Evolutionary conservation across 192 early-diverging fungal species (phyloP), one percentile per base, ranked within the genome.

Genomic region (Linnemannia zychae): DNA sequence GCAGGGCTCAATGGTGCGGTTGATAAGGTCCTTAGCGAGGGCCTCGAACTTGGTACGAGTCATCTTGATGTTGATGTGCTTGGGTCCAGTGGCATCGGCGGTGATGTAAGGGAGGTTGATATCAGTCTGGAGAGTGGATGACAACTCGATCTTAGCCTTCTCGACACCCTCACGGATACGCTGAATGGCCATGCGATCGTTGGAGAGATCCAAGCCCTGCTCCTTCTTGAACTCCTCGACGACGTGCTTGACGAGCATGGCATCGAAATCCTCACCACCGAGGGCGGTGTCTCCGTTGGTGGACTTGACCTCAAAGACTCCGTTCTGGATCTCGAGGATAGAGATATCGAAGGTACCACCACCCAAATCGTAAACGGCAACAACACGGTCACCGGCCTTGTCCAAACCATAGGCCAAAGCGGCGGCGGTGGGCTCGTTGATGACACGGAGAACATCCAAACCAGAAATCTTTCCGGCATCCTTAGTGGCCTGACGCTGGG

Each of bases 281-380:
- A 95, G 91, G 50, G 93, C 92, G 33, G 98, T 99, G 90, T 99
- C 97, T 85, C 98, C 98, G 89, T 98, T 98, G 87, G 98, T 99
- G 57, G 96, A 97, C 92, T 98, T 98, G 88, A 99, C 98, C 89
- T 99, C 98, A 79, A 99, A 99, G 33, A 99, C 98, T 84, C 97
- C 97, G 84, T 97, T 96, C 84, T 98, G 97, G 82, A 99, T 98
- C 89, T 98, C 97, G 34, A 99, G 91, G 71, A 99, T 95, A 53
- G 97, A 98, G 90, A 99, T 94, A 96, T 99, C 97, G 88, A 99
- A 99, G 46, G 97, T 99, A 89, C 97, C 97, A 91, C 98, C 98
- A 67, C 97, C 97, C 82, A 99, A 91, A 92, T 99, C 97, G 90
- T 96, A 99, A 66, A 99, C 97, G 48, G 96, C 96, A 78, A 99